phyloP scores from a whole-genome alignment of 2,329 filamentous ascomycete genomes.

The Exophiala mesophila region DNA sequence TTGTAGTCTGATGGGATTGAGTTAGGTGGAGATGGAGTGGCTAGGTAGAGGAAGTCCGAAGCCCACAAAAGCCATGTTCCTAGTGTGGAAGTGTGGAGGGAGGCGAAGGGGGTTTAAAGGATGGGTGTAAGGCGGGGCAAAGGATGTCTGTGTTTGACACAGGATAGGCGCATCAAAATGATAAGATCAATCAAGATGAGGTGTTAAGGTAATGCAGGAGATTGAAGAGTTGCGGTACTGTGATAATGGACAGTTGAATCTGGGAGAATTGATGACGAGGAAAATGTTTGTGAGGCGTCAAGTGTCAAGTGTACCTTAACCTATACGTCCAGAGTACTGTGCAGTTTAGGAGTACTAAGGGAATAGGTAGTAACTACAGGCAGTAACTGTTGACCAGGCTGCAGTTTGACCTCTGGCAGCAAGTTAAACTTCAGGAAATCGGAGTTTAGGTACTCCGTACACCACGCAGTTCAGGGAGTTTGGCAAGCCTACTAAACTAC shows the following conservation, averaged over 20 bases:
- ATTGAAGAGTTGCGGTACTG: not conserved
- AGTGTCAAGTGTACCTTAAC: too few species aligned
- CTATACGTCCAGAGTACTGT: too few species aligned
- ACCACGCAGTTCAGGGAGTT: too few species aligned
- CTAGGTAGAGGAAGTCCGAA: not conserved
- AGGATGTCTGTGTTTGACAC: too few species aligned
- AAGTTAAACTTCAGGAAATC: too few species aligned
- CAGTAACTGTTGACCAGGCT: constrained; percentile 5
- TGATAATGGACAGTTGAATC: not conserved
- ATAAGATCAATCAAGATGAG: too few species aligned
- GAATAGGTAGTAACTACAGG: not conserved
- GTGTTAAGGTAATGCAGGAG: too few species aligned
- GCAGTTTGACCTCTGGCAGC: constrained; percentile 4
- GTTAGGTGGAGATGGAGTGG: not conserved
- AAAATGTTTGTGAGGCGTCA: not conserved
- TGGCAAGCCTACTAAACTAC: too few species aligned
- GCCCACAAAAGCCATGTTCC: not conserved
- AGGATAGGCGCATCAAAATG: too few species aligned
- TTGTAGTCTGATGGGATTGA: not conserved
- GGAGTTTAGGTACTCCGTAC: too few species aligned
- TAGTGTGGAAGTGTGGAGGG: not conserved
- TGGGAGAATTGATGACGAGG: not conserved
- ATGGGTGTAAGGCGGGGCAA: not conserved
- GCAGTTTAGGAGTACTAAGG: too few species aligned
- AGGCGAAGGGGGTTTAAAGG: not conserved